Evolutionary conservation across 2,329 filamentous ascomycete genomes (phyloP).

Genomic region (Fusarium lyarnte): DNA sequence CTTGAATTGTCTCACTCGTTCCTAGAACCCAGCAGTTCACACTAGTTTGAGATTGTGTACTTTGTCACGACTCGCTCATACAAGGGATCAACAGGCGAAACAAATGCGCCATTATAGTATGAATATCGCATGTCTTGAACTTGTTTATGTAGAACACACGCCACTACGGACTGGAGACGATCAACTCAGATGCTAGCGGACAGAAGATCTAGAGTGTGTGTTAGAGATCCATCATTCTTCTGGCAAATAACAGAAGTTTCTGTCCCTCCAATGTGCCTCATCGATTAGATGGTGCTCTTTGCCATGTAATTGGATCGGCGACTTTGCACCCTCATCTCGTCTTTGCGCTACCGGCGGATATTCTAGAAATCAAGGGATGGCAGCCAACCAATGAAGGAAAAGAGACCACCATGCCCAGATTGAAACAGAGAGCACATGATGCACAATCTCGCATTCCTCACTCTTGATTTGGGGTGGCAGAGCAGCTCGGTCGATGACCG

Average conservation of each 20-base stretch:
- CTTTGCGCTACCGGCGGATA: constrained; percentile 49
- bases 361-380: constrained; percentile 45
- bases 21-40: background rate
- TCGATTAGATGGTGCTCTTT: constrained; percentile 29
- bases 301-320: constrained; percentile 26
- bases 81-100: constrained; percentile 18
- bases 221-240: constrained; percentile 26
- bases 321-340: constrained; percentile 34
- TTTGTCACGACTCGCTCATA: constrained; percentile 1
- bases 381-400: constrained; percentile 39
- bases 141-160: constrained; percentile 26
- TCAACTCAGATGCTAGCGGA: constrained; percentile 31
- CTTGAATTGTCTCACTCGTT: constrained; percentile 1
- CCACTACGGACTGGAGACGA: constrained; percentile 28
- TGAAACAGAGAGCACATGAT: constrained; percentile 41
- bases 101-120: constrained; percentile 8
- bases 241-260: constrained; percentile 31
- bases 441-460: constrained; percentile 37
- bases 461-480: constrained; percentile 22
- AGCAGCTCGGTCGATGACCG: constrained; percentile 33
- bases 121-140: constrained; percentile 25
- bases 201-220: constrained; percentile 35
- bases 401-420: constrained; percentile 25
- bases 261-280: constrained; percentile 27
- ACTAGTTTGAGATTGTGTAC: constrained; percentile 11